Evolutionary conservation across 2,329 filamentous ascomycete genomes (phyloP).

Genomic region (Rhexocercosporidium sp.): DNA sequence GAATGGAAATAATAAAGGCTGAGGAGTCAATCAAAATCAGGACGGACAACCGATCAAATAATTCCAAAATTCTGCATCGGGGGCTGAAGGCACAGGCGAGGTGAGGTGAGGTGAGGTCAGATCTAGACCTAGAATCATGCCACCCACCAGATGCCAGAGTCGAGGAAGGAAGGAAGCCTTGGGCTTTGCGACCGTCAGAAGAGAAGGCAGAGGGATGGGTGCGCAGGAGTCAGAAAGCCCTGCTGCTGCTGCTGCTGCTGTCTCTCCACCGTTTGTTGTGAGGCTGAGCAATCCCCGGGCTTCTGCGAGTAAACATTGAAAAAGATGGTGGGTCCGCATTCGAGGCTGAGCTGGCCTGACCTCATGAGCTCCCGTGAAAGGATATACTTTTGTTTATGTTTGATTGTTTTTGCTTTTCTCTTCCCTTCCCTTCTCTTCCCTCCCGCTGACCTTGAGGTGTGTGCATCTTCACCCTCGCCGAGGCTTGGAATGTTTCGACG

Average conservation of each 20-base stretch:
- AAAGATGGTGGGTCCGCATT: not conserved
- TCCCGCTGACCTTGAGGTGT: no score
- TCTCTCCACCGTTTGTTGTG: not conserved
- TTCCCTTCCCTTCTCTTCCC: not conserved
- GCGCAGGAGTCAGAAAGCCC: not conserved
- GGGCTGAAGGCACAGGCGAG: not conserved
- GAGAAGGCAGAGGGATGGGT: constrained; percentile 5
- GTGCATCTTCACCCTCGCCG: not conserved
- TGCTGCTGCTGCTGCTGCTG: no score
- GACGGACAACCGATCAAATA: not conserved
- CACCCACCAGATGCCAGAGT: no score
- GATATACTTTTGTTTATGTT: not conserved
- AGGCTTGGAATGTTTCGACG: constrained; percentile 12
- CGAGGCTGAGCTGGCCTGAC: not conserved
- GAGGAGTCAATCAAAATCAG: not conserved
- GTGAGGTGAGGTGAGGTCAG: no score
- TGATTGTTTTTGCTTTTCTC: not conserved
- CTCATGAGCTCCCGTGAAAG: no score
- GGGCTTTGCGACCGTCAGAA: not conserved
- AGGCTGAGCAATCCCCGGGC: constrained; percentile 2
- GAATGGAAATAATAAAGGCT: no score
- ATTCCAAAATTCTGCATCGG: not conserved
- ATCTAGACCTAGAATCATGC: not conserved
- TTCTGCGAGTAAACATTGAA: not conserved
- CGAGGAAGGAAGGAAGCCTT: not conserved